A percentile compares a stretch with the other conserved stretches of the same genome.
These are phyloP conservation scores for Styphnolobium japonicum DNA, from an alignment of 306 rosid species.

Conservation along the genomic window DNA sequence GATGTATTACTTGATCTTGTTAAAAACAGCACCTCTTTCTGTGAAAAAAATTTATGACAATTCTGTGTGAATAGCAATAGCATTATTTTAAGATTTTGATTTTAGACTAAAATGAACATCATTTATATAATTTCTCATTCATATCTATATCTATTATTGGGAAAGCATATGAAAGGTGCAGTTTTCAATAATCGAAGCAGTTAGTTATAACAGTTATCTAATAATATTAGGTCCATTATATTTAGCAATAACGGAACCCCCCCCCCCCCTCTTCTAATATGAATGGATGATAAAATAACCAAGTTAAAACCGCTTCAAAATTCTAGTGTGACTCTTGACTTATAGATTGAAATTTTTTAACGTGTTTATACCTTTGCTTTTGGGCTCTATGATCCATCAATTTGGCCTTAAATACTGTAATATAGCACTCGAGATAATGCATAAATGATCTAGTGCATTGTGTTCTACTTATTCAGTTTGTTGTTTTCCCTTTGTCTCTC, in stretches of 20 bases:
- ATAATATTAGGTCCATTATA: no score
- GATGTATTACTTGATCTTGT: background rate
- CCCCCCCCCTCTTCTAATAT: background rate
- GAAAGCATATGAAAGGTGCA: no score
- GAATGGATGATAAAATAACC: background rate
- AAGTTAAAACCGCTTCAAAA: background rate
- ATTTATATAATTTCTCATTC: no score
- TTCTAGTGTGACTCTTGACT: background rate
- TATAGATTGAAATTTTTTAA: background rate
- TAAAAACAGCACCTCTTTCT: background rate
- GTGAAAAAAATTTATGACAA: background rate
- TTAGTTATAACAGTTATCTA: no score
- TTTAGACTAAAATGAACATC: background rate
- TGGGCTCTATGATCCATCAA: background rate
- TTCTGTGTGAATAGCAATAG: background rate
- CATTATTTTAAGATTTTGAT: no score
- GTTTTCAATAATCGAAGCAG: no score
- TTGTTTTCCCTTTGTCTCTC: conserved; percentile 1
- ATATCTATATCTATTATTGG: background rate
- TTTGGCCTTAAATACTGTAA: background rate
- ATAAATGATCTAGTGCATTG: background rate
- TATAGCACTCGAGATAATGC: background rate
- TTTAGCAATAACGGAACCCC: background rate
- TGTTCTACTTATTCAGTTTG: background rate
- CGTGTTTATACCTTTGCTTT: background rate